These are phyloP conservation scores for Mollisia scopiformis DNA, from an alignment of 2,329 filamentous ascomycete genomes.

Conservation along the genomic window DNA sequence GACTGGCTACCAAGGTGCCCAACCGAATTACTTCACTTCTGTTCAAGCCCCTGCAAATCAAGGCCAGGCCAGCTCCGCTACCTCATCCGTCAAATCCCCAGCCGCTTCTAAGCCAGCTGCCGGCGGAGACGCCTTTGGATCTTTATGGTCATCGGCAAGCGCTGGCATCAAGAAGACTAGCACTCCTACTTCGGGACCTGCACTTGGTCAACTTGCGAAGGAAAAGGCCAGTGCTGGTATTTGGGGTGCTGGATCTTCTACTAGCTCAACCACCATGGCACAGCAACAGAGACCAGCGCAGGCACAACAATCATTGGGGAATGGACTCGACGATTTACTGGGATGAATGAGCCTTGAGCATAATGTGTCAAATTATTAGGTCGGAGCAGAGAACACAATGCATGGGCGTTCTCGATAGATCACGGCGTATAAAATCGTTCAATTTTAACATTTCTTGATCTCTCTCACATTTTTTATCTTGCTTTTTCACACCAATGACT, in stretches of 20 bases:
- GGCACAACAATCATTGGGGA: conserved; percentile 38
- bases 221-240: conserved; percentile 95
- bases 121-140: conserved; percentile 86
- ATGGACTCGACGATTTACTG: conserved; percentile 47
- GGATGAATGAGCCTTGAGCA: conserved; percentile 38
- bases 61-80: conserved; percentile 33
- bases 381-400: conserved; percentile 4
- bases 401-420: conserved; percentile 19
- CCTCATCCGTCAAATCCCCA: conserved; percentile 45
- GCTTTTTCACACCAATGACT: not conserved
- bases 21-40: conserved; percentile 95
- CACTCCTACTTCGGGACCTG: conserved; percentile 68
- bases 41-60: conserved; percentile 54
- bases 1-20: conserved; percentile 71
- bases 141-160: conserved; percentile 74
- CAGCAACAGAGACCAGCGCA: conserved; percentile 25
- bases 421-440: conserved; percentile 25
- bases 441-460: not conserved
- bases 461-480: not conserved
- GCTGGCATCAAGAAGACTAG: conserved; percentile 74
- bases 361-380: not conserved
- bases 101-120: conserved; percentile 55
- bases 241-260: conserved; percentile 73
- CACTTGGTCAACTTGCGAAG: conserved; percentile 94
- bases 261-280: conserved; percentile 20